Evolutionary conservation across 2,329 filamentous ascomycete species (phyloP).

Genomic region (Ophiognomonia clavigignenti-juglandacearum): DNA sequence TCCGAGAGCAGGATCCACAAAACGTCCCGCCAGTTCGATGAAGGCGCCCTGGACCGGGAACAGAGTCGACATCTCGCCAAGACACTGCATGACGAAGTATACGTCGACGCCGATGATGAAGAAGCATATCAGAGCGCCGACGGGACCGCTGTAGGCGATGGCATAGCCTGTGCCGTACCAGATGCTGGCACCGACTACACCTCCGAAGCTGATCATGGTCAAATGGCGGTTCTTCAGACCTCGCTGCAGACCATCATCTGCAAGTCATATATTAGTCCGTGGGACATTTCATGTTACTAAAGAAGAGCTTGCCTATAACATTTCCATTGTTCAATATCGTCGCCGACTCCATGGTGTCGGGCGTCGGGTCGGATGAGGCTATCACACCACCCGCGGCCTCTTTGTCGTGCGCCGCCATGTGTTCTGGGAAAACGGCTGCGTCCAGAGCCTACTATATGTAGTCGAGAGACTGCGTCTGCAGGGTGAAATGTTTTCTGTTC

Average conservation of each 20-base stretch:
- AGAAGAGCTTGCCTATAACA: not conserved
- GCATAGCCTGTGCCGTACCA: conserved; percentile 24
- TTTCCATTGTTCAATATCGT: conserved; percentile 8
- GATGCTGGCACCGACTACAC: conserved; percentile 17
- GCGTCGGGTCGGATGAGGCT: not conserved
- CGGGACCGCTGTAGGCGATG: conserved; percentile 25
- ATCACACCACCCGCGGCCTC: not conserved
- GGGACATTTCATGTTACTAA: not conserved
- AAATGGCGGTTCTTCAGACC: conserved; percentile 13
- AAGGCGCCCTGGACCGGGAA: conserved; percentile 50
- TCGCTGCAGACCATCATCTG: conserved; percentile 12
- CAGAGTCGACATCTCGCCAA: conserved; percentile 52
- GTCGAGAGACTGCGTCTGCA: too few species aligned
- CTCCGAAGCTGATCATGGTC: conserved; percentile 23
- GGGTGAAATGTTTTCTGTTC: too few species aligned
- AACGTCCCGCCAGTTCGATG: conserved; percentile 44
- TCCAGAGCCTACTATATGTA: too few species aligned
- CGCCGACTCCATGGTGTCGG: not conserved
- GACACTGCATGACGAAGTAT: conserved; percentile 41
- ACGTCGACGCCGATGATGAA: conserved; percentile 26
- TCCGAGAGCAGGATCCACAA: conserved; percentile 42
- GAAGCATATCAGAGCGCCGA: conserved; percentile 28
- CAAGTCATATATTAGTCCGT: not conserved
- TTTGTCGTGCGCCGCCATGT: not conserved
- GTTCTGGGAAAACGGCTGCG: too few species aligned